Conservation (phyloP, 371 early-diverging fungal genomes). For the Mucor lusitanicus region DNA sequence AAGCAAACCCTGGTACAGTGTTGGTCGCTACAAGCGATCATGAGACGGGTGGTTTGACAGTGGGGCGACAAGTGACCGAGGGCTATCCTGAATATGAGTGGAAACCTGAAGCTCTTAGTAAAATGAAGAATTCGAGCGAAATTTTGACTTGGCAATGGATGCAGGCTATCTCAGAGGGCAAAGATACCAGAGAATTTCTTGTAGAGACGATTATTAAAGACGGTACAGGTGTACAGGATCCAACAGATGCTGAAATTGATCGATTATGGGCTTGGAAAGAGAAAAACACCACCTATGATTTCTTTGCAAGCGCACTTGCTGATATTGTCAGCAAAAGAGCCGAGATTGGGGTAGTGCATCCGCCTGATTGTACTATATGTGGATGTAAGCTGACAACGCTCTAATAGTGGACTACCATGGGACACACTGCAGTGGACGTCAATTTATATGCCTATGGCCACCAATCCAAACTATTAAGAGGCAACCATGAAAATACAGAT, state of each 20-base stretch:
- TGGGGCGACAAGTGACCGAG: conserved; percentile 71
- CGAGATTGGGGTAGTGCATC: conserved; percentile 56
- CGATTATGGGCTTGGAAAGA: conserved; percentile 43
- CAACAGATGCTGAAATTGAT: conserved; percentile 58
- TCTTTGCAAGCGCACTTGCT: conserved; percentile 56
- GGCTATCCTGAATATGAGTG: conserved; percentile 85
- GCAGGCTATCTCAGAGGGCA: conserved; percentile 27
- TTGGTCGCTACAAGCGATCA: conserved; percentile 90
- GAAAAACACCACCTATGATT: conserved; percentile 10
- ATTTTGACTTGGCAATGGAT: conserved; percentile 38
- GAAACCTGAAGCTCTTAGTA: conserved; percentile 72
- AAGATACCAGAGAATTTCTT: conserved; percentile 23
- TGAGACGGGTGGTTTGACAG: conserved; percentile 92
- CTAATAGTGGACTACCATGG: conserved; percentile 82
- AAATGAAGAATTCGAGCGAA: conserved; percentile 70
- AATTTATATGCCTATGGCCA: conserved; percentile 82
- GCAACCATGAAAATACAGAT: conserved; percentile 85
- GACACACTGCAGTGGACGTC: conserved; percentile 93
- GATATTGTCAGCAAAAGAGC: conserved; percentile 73
- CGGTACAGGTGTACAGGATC: conserved; percentile 69
- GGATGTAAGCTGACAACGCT: not conserved
- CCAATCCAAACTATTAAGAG: conserved; percentile 46
- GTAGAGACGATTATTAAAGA: conserved; percentile 53
- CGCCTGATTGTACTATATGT: too few species aligned
- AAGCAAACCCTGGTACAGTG: conserved; percentile 74